A percentile compares a stretch with the other conserved stretches of the same genome.
Conservation (phyloP, 805 yeast genomes). For the Saccharomycopsis sp. region DNA sequence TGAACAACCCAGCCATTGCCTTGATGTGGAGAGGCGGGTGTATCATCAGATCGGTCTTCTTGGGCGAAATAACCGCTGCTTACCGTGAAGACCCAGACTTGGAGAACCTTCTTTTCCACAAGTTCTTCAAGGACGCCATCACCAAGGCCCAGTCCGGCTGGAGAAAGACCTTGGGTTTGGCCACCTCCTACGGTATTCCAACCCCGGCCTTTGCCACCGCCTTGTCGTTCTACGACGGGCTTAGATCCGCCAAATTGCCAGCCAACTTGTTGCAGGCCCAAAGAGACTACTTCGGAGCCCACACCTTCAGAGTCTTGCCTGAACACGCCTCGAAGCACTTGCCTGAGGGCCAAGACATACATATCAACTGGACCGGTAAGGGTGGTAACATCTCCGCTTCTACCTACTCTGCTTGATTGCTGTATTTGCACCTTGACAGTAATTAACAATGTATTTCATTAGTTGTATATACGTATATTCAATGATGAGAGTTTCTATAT, state of each 20-base stretch:
- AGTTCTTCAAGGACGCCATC: conserved; percentile 89
- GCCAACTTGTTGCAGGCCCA: conserved; percentile 99
- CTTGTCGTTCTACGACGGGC: conserved; percentile 96
- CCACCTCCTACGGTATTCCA: conserved; percentile 85
- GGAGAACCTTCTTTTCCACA: conserved; percentile 92
- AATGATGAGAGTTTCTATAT: too few species aligned
- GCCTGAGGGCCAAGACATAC: conserved; percentile 79
- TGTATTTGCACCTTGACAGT: too few species aligned
- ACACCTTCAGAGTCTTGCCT: conserved; percentile 93
- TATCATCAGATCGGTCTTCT: conserved; percentile 97
- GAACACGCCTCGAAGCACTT: conserved; percentile 69
- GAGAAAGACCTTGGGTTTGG: conserved; percentile 80
- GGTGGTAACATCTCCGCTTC: conserved; percentile 98
- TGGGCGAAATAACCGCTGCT: conserved; percentile 95
- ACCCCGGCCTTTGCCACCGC: conserved; percentile 98
- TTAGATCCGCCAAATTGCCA: conserved; percentile 91
- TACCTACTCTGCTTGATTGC: conserved; percentile 79
- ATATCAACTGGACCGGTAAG: conserved; percentile 98
- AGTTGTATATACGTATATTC: too few species aligned
- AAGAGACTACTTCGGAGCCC: conserved; percentile 99
- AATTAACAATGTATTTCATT: too few species aligned
- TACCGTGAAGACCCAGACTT: conserved; percentile 89
- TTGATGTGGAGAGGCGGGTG: conserved; percentile 99
- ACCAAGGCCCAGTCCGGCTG: conserved; percentile 91
- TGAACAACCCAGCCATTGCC: conserved; percentile 97